These are phyloP conservation scores for Daldinia loculata DNA, from an alignment of 495 filamentous ascomycete species.

Conservation along the genomic window DNA sequence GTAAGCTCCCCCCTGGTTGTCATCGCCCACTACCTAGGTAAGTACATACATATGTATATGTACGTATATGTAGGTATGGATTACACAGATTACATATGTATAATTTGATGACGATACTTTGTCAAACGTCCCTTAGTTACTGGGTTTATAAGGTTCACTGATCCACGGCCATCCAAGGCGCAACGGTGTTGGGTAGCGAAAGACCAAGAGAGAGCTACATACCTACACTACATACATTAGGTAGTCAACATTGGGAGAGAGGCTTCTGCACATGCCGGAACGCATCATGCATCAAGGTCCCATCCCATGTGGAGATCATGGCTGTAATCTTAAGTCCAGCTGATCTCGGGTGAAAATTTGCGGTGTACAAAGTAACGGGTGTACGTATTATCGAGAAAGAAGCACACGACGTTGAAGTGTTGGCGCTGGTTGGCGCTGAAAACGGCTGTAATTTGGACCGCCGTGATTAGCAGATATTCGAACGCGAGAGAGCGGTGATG, in stretches of 20 bases:
- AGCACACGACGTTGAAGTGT: constrained; percentile 33
- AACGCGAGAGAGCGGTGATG: constrained; percentile 12
- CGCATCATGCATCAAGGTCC: constrained; percentile 43
- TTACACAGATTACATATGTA: background rate
- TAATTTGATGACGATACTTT: constrained; percentile 31
- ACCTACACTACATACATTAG: background rate
- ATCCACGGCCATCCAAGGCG: constrained; percentile 40
- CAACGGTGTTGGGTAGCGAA: constrained; percentile 41
- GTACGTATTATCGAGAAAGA: constrained; percentile 21
- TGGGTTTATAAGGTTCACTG: constrained; percentile 32
- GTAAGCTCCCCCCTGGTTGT: constrained; percentile 29
- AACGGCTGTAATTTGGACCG: constrained; percentile 17
- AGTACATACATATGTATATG: constrained; percentile 7
- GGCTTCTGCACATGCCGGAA: constrained; percentile 45
- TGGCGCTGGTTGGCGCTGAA: constrained; percentile 13
- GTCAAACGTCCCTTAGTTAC: constrained; percentile 11
- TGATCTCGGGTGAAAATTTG: constrained; percentile 46
- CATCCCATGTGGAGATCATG: constrained; percentile 46
- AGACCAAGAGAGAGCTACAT: constrained; percentile 24
- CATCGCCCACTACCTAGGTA: constrained; percentile 6
- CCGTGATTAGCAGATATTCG: constrained; percentile 10
- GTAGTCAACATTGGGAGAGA: constrained; percentile 41
- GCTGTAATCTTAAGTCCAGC: constrained; percentile 45
- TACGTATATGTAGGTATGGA: too few species aligned
- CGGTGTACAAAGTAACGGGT: constrained; percentile 39